phyloP scores from a whole-genome alignment of 352 stramenopile genomes.

The Pythium phragmitis region DNA sequence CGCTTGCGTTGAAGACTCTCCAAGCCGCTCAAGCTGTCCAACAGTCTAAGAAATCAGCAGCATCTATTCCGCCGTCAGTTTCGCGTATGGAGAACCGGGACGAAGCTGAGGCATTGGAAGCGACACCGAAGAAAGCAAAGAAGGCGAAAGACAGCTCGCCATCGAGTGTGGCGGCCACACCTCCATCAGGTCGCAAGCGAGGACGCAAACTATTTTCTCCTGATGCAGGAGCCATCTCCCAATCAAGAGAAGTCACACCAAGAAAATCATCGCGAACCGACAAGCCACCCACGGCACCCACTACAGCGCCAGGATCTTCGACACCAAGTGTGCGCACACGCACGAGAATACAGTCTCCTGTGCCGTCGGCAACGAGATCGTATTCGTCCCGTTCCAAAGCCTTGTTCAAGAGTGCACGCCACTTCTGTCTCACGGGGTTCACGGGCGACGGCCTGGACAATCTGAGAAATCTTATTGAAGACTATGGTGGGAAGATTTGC shows the following conservation, averaged over 20 bases:
- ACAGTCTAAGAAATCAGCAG: slow-evolving; percentile 1
- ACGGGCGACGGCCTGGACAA: slow-evolving; percentile 44
- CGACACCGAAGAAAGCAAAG: slow-evolving; percentile 21
- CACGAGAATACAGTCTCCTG: slow-evolving; percentile 41
- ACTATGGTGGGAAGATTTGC: slow-evolving; percentile 57
- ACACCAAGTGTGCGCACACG: slow-evolving; percentile 54
- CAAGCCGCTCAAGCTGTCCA: slow-evolving; percentile 14
- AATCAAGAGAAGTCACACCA: slow-evolving; percentile 17
- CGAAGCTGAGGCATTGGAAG: slow-evolving; percentile 3
- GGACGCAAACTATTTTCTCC: slow-evolving; percentile 32
- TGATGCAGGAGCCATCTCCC: slow-evolving; percentile 19
- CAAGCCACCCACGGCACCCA: slow-evolving; percentile 10
- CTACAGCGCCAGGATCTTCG: slow-evolving; percentile 17
- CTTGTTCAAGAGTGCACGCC: slow-evolving; percentile 71
- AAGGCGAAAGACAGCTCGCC: slow-evolving; percentile 4
- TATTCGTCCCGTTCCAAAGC: slow-evolving; percentile 53
- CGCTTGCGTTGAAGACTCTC: slow-evolving; percentile 33
- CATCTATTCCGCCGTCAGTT: no score
- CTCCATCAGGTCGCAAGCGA: slow-evolving; percentile 29
- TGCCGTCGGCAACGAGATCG: slow-evolving; percentile 36
- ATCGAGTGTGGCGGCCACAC: slow-evolving; percentile 1
- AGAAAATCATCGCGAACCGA: slow-evolving; percentile 10
- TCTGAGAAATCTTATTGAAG: slow-evolving; percentile 61
- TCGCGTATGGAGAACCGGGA: neutral
- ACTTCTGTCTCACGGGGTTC: slow-evolving; percentile 80